A percentile compares a stretch with the other conserved stretches of the same genome.
Conservation (phyloP, 352 stramenopile genomes). For the Sclerospora graminicola region DNA sequence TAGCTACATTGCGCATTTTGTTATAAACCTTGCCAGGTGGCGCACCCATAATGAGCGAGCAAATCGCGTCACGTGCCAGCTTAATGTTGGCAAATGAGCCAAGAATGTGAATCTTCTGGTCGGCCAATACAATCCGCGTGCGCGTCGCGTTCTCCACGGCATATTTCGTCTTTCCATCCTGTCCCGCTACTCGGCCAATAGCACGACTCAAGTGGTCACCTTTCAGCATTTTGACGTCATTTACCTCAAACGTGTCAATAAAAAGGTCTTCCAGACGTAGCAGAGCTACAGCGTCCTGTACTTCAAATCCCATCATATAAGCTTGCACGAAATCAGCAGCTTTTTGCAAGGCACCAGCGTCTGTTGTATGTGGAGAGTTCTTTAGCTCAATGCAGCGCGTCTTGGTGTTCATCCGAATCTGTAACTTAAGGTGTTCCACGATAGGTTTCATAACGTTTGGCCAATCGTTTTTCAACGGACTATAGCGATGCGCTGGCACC, state of each 20-base stretch:
- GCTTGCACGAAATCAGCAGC: conserved; percentile 95
- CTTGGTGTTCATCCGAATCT: conserved; percentile 99
- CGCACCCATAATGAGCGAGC: conserved; percentile 91
- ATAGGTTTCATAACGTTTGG: conserved; percentile 98
- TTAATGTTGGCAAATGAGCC: conserved; percentile 98
- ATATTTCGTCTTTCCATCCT: conserved; percentile 99
- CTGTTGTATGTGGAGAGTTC: conserved; percentile 90
- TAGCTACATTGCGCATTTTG: conserved; percentile 99
- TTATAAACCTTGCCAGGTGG: conserved; percentile 99
- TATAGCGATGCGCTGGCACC: conserved; percentile 95
- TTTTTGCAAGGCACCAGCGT: conserved; percentile 94
- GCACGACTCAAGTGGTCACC: conserved; percentile 98
- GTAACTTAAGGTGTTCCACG: conserved; percentile 97
- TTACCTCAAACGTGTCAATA: conserved; percentile 97
- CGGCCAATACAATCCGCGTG: conserved; percentile 97
- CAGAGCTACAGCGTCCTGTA: conserved; percentile 95
- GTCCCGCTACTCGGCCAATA: conserved; percentile 96
- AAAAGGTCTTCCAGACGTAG: conserved; percentile 98
- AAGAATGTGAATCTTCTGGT: conserved; percentile 98
- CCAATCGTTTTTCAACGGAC: conserved; percentile 98
- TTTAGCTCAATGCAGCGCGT: conserved; percentile 97
- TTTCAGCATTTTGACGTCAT: conserved; percentile 95
- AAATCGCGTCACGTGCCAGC: conserved; percentile 89
- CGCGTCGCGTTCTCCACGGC: conserved; percentile 99
- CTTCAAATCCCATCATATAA: conserved; percentile 99